Base-by-base conservation (phyloP, 345 rosid genomes). In the Salix dunnii region DNA sequence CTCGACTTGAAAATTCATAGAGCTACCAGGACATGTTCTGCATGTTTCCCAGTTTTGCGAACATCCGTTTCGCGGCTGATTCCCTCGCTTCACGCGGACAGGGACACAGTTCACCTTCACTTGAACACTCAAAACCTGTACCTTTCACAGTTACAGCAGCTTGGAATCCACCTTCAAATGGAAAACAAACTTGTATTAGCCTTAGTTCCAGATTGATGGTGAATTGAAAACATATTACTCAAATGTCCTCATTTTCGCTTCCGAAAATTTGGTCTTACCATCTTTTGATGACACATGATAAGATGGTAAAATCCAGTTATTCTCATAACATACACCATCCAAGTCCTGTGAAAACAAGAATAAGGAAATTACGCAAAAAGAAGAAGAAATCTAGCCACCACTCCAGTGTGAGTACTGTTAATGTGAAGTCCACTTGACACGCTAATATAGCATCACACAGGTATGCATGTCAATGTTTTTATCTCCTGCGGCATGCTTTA, bases 231-330 rank as follows among this genome's bases (percentile, higher is more conserved):
- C 2, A 51, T 51, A 51, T 51, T 51, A 20, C 33, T 12, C 66
- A 33, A 33, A 33, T 5, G 6, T 33, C 35, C 35, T 33, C 36
- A 5, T 33, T 33, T 5, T 33, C 36, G 0, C 36, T 33, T 10
- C 16, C 6, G 0, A 10, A n/a, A 71, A 69, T 79, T 43, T n/a
- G 31, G 62, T 78, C 83, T 86, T 86, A 93, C 98, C 92, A 61
- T 91, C 84, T 60, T 70, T 82, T 21, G 79, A 25, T n/a, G 81
- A 82, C 12, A 90, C 81, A 7, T 66, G 82, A 79, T 90, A 91
- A 65, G 84, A 82, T 49, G 97, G 95, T 80, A 88, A 74, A 62
- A 83, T 81, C 98, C 97, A 91, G 42, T 82, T 81, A 72, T 86
- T 89, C 76, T 75, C 58, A 7, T 67, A 42, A 68, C 95, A 93